Base-by-base conservation (phyloP, 176 grass and related monocot genomes). In the Saccharum spontaneum region DNA sequence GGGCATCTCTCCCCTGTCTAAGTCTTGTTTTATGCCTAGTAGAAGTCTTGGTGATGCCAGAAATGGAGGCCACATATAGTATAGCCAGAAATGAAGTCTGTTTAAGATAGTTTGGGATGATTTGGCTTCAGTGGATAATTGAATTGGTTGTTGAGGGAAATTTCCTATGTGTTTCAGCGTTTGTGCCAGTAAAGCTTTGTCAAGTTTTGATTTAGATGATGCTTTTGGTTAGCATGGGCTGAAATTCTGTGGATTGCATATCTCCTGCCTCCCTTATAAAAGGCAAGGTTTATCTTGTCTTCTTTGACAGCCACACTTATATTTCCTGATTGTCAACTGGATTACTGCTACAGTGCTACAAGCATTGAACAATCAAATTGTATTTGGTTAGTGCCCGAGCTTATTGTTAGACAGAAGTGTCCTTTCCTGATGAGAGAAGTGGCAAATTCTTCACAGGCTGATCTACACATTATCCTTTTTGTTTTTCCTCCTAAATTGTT, bases 321-420 rank as follows among this genome's bases (percentile, higher is more conserved):
- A 31, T 49, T 38, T 86, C 2, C 61, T 70, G 7, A 63, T 76
- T 59, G 16, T 75, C 82, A 71, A 9, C 43, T 82, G 16, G 65
- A 67, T 62, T 9, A 54, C 46, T 11, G 28, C 14, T 46, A 45
- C 31, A 46, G 30, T 16, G 72, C 16, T 49, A n/a, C 23, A 41
- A 28, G 46, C 60, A 41, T 68, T 37, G 41, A 55, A 83, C 43
- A 54, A 7, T 78, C 71, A 50, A 26, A 17, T 54, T 79, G 41
- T 65, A 82, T 70, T 43, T 68, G 18, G 16, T 50, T 41, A 31
- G 28, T 71, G 15, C 13, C 30, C 37, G 39, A 14, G 4, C 26
- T 79, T 86, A 23, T 60, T 23, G 20, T 60, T 23, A 60, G 55
- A 23, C 22, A 23, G 8, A 60, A 10, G 55, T 60, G 22, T 71